phyloP scores from a whole-genome alignment of 345 rosid genomes.

The Alliaria petiolata region DNA sequence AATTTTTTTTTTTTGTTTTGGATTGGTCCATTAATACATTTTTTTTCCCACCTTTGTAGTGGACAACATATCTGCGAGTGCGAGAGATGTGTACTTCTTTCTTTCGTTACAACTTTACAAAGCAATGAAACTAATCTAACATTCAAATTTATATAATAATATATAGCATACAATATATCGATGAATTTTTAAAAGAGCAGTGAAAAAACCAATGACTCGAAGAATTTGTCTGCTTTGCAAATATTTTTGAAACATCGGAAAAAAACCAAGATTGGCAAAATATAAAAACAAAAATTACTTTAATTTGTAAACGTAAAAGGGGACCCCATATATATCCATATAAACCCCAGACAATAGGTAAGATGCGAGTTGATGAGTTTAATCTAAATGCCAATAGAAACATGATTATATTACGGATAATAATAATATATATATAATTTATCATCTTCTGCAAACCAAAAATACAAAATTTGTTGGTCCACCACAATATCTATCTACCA shows the following conservation, averaged over 20 bases:
- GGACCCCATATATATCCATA: not conserved
- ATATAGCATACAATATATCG: too few relatives aligned
- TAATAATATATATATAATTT: not conserved
- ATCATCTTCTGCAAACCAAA: not conserved
- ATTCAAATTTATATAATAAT: too few relatives aligned
- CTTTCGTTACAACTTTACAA: too few relatives aligned
- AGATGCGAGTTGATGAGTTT: not conserved
- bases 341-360: slow-evolving; percentile 3
- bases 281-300: not conserved
- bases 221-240: not conserved
- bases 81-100: not conserved
- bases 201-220: too few relatives aligned
- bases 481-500: slow-evolving; percentile 13
- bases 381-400: not conserved
- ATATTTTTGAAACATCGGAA: not conserved
- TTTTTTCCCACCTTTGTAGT: not conserved
- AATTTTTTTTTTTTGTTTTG: not conserved
- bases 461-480: too few relatives aligned
- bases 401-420: not conserved
- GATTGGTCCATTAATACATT: not conserved
- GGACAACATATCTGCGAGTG: too few relatives aligned
- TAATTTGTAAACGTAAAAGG: too few relatives aligned
- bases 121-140: not conserved
- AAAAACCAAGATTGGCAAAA: not conserved
- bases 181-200: too few relatives aligned